Evolutionary conservation across 139 green algal genomes (phyloP), one percentile per base, ranked within the genome.

Genomic region (Zygnema cylindricum): DNA sequence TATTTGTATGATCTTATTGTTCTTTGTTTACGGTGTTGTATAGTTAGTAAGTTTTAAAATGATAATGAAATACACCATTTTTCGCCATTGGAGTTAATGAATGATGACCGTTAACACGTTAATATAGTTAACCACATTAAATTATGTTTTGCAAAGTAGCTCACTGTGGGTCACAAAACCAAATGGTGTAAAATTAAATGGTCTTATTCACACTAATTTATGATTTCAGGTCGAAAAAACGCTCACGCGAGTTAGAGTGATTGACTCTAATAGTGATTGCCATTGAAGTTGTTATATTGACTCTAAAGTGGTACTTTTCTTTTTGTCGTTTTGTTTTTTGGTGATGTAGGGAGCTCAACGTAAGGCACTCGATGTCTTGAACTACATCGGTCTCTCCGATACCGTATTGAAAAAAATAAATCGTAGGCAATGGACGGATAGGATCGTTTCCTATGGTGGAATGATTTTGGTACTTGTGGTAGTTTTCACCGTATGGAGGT

Each of bases 301-400:
- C 30, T 35, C 30, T 73, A 35, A 73, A 35, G 25, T 73, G 57
- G 25, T 73, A 35, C 25, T 73, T 73, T 73, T 25, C 57, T 30
- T 73, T 73, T 73, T 79, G 7, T 16, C 38, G 7, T 79, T 79
- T 16, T 79, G 7, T 79, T 79, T 79, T 11, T 11, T 79, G 7
- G 7, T 16, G 7, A 23, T 79, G 36, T 57, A 91, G 86, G 39
- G 36, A 3, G 86, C 86, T 25, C 86, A 91, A 43, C 42, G 86
- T 41, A 92, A 92, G 73, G 82, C 82, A 35, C 54, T 91, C 16
- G 86, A 91, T 43, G 88, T 91, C 16, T 57, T 91, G 3, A 90
- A 91, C 86, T 86, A 55, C 39, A 41, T 91, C 69, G 86, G 86
- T 2, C 43, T 91, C 7, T 91, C 86, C 23, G 86, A 92, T n/a